A percentile compares a stretch with the other conserved stretches of the same genome.
Evolutionary conservation across 352 stramenopile genomes (phyloP).

Genomic region (Globisporangium spinosum): DNA sequence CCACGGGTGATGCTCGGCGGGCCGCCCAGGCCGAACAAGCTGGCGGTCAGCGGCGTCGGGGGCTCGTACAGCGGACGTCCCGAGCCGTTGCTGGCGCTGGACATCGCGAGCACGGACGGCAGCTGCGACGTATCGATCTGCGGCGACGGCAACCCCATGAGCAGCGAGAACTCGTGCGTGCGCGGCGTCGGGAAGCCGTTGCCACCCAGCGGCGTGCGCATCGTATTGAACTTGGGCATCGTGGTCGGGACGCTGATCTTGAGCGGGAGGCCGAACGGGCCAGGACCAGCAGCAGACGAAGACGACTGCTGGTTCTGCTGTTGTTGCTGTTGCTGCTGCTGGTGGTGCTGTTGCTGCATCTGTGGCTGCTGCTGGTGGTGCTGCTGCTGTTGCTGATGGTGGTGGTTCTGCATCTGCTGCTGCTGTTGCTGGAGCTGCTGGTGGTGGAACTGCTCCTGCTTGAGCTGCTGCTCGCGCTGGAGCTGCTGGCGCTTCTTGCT

Average conservation of each 20-base stretch:
- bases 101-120: slow-evolving; percentile 65
- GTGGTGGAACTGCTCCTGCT: slow-evolving; percentile 77
- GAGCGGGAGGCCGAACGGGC: slow-evolving; percentile 56
- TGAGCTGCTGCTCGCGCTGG: slow-evolving; percentile 63
- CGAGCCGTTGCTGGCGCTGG: slow-evolving; percentile 32
- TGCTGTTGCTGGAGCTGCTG: slow-evolving; percentile 69
- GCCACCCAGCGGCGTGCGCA: slow-evolving; percentile 52
- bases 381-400: slow-evolving; percentile 17
- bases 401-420: slow-evolving; percentile 33
- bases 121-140: slow-evolving; percentile 78
- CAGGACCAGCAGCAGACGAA: slow-evolving; percentile 22
- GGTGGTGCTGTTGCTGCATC: slow-evolving; percentile 16
- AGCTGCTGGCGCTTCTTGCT: slow-evolving; percentile 74
- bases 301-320: slow-evolving; percentile 20
- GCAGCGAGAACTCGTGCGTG: slow-evolving; percentile 63
- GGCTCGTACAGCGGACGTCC: slow-evolving; percentile 27
- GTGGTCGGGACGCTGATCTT: slow-evolving; percentile 73
- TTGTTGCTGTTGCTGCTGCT: slow-evolving; percentile 15
- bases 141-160: slow-evolving; percentile 61
- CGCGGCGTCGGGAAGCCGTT: slow-evolving; percentile 67
- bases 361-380: slow-evolving; percentile 17
- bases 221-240: slow-evolving; percentile 56
- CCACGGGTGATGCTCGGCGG: slow-evolving; percentile 55
- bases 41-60: slow-evolving; percentile 23
- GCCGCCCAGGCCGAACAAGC: slow-evolving; percentile 39